Base-by-base conservation (phyloP, 2,329 filamentous ascomycete species). In the Ramichloridium luteum region DNA sequence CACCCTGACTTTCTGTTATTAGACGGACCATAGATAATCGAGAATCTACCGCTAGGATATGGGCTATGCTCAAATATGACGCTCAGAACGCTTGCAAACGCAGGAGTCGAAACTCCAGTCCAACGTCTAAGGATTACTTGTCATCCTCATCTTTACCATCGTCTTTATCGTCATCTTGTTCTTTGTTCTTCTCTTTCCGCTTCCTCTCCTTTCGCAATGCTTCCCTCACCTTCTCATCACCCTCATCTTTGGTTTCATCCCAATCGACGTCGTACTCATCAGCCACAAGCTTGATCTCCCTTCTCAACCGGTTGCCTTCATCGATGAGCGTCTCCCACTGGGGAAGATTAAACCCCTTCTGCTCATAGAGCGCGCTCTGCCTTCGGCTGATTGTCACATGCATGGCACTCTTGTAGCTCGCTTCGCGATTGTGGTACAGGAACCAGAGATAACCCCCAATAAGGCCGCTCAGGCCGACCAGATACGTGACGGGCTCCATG, bases 401-500 rank as follows among this genome's bases (percentile, higher is more conserved):
- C 61, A 93, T 74, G 16, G 86, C 84, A 2, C 78, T 78, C 44
- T 80, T 77, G 62, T 93, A 93, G 42, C 74, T 40, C 27, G 93
- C 76, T 57, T 93, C 85, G 13, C 81, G 74, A 59, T 86, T 92
- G 61, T 93, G 82, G 58, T 86, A 93, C 9, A 93, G 62, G 54
- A 94, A 93, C 83, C 84, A 94, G 32, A 93, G 65, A 50, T 94
- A 94, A 44, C 84, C 86, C 5, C 78, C 78, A 62, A 93, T 92
- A 49, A 93, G 73, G 9, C 80, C 85, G 1, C 77, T 74, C 41
- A 94, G 65, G n/a, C 84, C 81, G 2, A 81, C 84, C 11, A 93
- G 72, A 51, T 93, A 93, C 18, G 84, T 93, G 2, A 93, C 74
- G 0, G 84, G 85, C 57, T 93, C 85, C 65, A 93, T 85, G 5